Evolutionary conservation across 805 yeast genomes (phyloP), one percentile per base, ranked within the genome.

Genomic region (Yamadazyma ubonensis): DNA sequence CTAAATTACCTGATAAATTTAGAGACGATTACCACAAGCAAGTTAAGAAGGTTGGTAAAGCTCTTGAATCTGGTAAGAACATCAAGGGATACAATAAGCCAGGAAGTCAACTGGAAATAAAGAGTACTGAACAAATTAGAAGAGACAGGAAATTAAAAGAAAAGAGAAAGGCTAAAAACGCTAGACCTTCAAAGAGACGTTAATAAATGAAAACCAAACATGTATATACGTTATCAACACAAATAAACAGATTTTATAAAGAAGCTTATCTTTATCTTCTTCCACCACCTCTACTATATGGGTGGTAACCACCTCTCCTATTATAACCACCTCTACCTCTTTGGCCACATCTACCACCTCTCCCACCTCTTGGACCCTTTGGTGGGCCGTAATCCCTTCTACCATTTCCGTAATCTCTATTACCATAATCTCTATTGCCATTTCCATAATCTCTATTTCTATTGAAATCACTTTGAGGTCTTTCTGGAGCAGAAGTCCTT

Each of bases 11-110:
- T n/a, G 97, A 89, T 55, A 88, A 77, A 63, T 79, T 70, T 51
- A 79, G 98, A 65, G 96, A 90, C 56, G 90, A 93, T 63, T 93
- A 77, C 65, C 75, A 79, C 44, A 72, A 72, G 48, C 96, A 91
- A 59, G 81, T 85, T 77, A 80, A 81, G 69, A 83, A 85, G 65
- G 91, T 86, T 35, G 78, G 77, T 38, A 79, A 78, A 51, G 98
- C 98, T 2, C 54, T 81, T 42, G 95, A 82, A 7, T 68, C 78
- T 35, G 97, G 97, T 34, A 58, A 77, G 21, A 58, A 61, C 6
- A 86, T 88, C 39, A 86, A 83, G 67, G 95, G 93, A 7, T 70
- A 58, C 50, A 76, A 76, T 41, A 66, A 53, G 42, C 70, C 73
- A 4, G 76, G 73, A 20, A 71, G 63, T 40, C 58, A 57, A 38